Percentiles rank a stretch among this genome's conserved stretches.
Conservation (phyloP, 441 rosid genomes). For the Mallotus repandus region DNA sequence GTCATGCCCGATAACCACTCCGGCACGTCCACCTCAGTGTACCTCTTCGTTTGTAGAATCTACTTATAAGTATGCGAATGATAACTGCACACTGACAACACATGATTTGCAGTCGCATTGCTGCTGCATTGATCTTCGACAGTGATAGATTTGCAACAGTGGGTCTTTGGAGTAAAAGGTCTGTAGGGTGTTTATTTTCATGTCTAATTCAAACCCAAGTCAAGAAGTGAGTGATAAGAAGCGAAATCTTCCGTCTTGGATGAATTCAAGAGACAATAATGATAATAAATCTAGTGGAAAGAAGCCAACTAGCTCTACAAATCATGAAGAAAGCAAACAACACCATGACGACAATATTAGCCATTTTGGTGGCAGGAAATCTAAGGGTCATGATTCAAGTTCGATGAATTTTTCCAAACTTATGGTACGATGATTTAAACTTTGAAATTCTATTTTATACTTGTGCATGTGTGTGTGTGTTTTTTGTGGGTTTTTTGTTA, state of each 20-base stretch:
- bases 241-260: slow-evolving; percentile 90
- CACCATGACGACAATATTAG: not conserved
- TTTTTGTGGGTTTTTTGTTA: not conserved
- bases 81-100: too few relatives aligned
- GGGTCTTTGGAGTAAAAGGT: too few relatives aligned
- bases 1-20: slow-evolving; percentile 82
- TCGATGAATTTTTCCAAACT: slow-evolving; percentile 43
- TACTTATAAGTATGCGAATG: too few relatives aligned
- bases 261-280: slow-evolving; percentile 43
- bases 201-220: slow-evolving; percentile 40
- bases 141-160: too few relatives aligned
- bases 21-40: slow-evolving; percentile 48
- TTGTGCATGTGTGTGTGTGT: not conserved
- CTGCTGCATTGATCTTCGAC: too few relatives aligned
- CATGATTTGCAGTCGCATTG: too few relatives aligned
- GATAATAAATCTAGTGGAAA: slow-evolving; percentile 30
- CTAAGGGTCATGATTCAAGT: slow-evolving; percentile 4
- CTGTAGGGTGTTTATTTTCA: not conserved
- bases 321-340: slow-evolving; percentile 21
- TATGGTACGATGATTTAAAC: slow-evolving; percentile 41
- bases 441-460: not conserved
- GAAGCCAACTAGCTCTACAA: slow-evolving; percentile 31
- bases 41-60: too few relatives aligned
- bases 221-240: slow-evolving; percentile 35
- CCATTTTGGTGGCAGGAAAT: not conserved